Conservation (phyloP, 352 stramenopile genomes). For the Aphanomyces stellatus region DNA sequence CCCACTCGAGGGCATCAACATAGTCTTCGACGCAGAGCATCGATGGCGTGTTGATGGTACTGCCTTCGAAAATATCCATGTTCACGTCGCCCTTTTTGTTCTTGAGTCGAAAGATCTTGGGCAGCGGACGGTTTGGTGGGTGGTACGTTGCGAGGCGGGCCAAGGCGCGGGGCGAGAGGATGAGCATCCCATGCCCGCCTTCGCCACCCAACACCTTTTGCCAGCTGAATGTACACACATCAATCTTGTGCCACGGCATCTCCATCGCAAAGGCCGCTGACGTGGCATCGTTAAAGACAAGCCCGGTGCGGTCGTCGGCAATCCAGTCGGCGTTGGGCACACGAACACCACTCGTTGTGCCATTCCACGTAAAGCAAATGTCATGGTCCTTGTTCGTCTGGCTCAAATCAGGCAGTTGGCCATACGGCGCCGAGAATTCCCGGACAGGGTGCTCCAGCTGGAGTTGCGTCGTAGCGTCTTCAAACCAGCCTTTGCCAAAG, state of each 20-base stretch:
- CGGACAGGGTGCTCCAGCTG: constrained; percentile 90
- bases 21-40: constrained; percentile 99
- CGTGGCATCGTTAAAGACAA: constrained; percentile 98
- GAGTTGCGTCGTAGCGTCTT: constrained; percentile 92
- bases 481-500: constrained; percentile 96
- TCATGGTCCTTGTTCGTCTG: constrained; percentile 94
- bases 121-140: constrained; percentile 84
- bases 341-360: constrained; percentile 95
- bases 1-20: constrained; percentile 96
- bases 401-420: constrained; percentile 91
- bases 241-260: constrained; percentile 97
- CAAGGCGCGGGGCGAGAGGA: constrained; percentile 94
- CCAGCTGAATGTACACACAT: constrained; percentile 99
- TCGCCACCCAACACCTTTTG: constrained; percentile 99
- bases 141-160: constrained; percentile 95
- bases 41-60: constrained; percentile 99
- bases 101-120: constrained; percentile 98
- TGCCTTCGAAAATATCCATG: constrained; percentile 94
- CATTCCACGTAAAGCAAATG: constrained; percentile 99
- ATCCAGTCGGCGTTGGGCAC: constrained; percentile 97
- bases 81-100: constrained; percentile 94
- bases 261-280: constrained; percentile 98
- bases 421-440: constrained; percentile 94
- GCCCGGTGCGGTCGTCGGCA: constrained; percentile 85
- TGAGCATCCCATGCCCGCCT: constrained; percentile 95